A percentile compares a stretch with the other conserved stretches of the same genome.
These are phyloP conservation scores for Agrocybe praecox DNA, from an alignment of 768 basidiomycete genomes.

Conservation along the genomic window DNA sequence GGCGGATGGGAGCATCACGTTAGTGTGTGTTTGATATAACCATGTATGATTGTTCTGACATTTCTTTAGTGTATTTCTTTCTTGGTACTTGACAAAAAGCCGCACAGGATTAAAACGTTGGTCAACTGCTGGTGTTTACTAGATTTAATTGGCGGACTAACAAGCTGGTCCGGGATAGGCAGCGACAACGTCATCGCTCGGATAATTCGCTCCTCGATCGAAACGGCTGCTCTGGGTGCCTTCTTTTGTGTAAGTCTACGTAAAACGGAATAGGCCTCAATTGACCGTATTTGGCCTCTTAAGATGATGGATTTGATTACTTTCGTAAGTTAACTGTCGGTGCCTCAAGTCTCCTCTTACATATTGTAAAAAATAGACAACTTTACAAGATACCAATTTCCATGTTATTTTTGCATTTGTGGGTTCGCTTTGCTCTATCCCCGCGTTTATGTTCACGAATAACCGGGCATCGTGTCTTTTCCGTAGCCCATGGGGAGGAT, in stretches of 20 bases:
- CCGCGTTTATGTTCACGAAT: background rate
- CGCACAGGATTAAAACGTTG: conserved; percentile 25
- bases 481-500: conserved; percentile 29
- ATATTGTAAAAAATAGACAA: conserved; percentile 12
- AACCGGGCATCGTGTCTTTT: background rate
- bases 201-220: conserved; percentile 27
- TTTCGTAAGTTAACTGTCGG: conserved; percentile 19
- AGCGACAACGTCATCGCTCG: conserved; percentile 30
- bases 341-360: background rate
- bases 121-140: background rate
- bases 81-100: conserved; percentile 25
- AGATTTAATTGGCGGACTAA: background rate
- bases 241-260: conserved; percentile 35
- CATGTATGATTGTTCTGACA: background rate
- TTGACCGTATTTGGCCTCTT: background rate
- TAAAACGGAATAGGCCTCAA: no score
- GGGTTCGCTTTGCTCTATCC: conserved; percentile 1
- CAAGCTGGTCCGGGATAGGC: conserved; percentile 8
- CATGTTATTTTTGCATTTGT: conserved; percentile 35
- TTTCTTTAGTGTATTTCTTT: conserved; percentile 20
- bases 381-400: conserved; percentile 24
- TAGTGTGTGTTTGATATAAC: conserved; percentile 10
- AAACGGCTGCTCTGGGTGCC: conserved; percentile 30
- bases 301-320: conserved; percentile 31
- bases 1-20: conserved; percentile 31